Base-by-base conservation (phyloP, 1,139 yeast species). In the Geotrichum carabidarum region DNA sequence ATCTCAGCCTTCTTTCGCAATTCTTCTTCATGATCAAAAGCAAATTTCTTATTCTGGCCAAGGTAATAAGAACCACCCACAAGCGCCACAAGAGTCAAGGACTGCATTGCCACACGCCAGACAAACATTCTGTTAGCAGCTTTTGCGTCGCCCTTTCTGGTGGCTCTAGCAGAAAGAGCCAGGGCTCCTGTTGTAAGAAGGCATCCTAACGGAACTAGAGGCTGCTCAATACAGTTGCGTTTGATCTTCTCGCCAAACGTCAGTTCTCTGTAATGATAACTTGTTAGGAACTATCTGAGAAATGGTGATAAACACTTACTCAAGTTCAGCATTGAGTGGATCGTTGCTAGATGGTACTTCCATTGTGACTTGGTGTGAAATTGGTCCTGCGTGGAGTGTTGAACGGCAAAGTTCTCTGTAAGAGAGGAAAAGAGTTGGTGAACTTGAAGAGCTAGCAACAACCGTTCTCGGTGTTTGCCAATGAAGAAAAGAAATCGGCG, bases 51-150 rank as follows among this genome's bases (percentile, higher is more conserved):
- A 64, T 79, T 76, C 64, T 78, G 74, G 30, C 69, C 68, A 70
- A 61, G 83, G 87, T 68, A 78, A 85, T 60, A 79, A 71, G 65
- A 90, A 42, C 97, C 97, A 12, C 81, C 82, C 2, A 90, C 86
- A 57, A 90, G 74, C 0, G 96, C 96, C 8, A 82, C 82, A 53
- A 90, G 74, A 0, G 97, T 90, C 56, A 84, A 79, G 11, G 86
- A 86, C 70, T 90, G 98, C 64, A 89, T 78, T 0, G 82, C 95
- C 49, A 90, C 91, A 74, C 97, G 84, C 81, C 90, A 88, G 63
- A 93, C 79, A 74, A 88, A 90, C 81, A 88, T 90, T 55, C 80
- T 78, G 71, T 90, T 95, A 0, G 97, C 95, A 58, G 81, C 81
- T 54, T 77, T 74, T 60, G 84, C 79, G 64, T 88, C 83, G 30